A percentile compares a stretch with the other conserved stretches of the same genome.
Conservation (phyloP, 306 rosid genomes). For the Castanospermum australe region DNA sequence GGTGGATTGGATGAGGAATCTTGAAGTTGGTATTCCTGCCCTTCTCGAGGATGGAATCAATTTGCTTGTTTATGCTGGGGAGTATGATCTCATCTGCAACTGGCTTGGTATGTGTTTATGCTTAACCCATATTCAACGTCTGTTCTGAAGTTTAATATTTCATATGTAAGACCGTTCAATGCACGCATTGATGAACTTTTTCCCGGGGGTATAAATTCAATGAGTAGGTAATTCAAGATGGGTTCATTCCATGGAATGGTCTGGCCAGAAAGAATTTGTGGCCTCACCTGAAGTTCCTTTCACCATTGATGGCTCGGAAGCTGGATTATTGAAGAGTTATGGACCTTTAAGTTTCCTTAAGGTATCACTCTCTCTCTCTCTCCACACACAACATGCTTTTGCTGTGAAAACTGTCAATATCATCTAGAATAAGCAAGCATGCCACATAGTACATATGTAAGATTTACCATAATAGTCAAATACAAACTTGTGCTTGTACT, state of each 20-base stretch:
- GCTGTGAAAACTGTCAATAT: background rate
- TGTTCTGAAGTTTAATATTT: background rate
- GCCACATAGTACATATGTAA: background rate
- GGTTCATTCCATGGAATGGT: constrained; percentile 98
- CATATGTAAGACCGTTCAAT: background rate
- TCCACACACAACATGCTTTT: background rate
- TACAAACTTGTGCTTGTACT: constrained; percentile 11
- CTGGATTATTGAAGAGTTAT: constrained; percentile 74
- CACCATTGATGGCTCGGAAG: constrained; percentile 69
- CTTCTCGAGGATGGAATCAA: constrained; percentile 94
- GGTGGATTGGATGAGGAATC: constrained; percentile 95
- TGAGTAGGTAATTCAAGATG: constrained; percentile 91
- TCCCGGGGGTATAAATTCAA: constrained; percentile 24
- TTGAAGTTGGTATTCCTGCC: constrained; percentile 89
- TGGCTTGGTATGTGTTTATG: constrained; percentile 76
- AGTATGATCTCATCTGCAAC: constrained; percentile 95
- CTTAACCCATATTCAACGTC: constrained; percentile 4
- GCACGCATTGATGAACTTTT: constrained; percentile 25
- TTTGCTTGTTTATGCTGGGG: constrained; percentile 93
- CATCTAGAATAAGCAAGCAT: background rate
- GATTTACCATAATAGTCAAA: background rate
- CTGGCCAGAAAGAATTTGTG: constrained; percentile 80
- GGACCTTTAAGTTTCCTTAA: constrained; percentile 94
- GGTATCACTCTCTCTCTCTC: constrained; percentile 47
- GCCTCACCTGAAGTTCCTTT: constrained; percentile 74